These are phyloP conservation scores for Russula sp. DNA, from an alignment of 768 basidiomycete genomes.

Conservation along the genomic window DNA sequence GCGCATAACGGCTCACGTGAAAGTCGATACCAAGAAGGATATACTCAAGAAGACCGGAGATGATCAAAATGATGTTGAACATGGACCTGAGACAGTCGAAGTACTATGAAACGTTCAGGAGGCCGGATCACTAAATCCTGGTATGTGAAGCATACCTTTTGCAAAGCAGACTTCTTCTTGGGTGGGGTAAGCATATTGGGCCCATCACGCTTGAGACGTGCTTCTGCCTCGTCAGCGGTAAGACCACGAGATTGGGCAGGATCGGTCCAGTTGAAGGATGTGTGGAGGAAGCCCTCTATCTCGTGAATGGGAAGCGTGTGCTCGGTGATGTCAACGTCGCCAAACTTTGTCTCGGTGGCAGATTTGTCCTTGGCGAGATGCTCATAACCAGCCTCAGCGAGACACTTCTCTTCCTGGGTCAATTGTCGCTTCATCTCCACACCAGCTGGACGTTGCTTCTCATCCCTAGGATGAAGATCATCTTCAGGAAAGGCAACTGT, in stretches of 20 bases:
- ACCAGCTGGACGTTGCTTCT: conserved; percentile 41
- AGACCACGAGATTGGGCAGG: conserved; percentile 46
- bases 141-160: conserved; percentile 39
- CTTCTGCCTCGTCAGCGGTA: conserved; percentile 43
- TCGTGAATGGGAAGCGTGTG: conserved; percentile 40
- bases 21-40: conserved; percentile 55
- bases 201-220: conserved; percentile 49
- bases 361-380: conserved; percentile 45
- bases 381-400: conserved; percentile 63
- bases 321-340: conserved; percentile 52
- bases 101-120: conserved; percentile 36
- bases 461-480: conserved; percentile 24
- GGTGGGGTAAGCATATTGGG: conserved; percentile 59
- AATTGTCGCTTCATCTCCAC: conserved; percentile 54
- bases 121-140: background rate
- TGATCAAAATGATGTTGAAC: conserved; percentile 62
- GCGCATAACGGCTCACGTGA: conserved; percentile 32
- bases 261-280: conserved; percentile 47
- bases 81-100: conserved; percentile 51
- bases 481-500: conserved; percentile 45
- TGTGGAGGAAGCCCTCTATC: conserved; percentile 37
- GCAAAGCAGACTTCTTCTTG: conserved; percentile 55
- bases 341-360: conserved; percentile 27
- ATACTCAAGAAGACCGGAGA: conserved; percentile 61
- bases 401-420: conserved; percentile 59